Base-by-base conservation (phyloP, 169 alveolate species). In the Eimeria falciformis region DNA sequence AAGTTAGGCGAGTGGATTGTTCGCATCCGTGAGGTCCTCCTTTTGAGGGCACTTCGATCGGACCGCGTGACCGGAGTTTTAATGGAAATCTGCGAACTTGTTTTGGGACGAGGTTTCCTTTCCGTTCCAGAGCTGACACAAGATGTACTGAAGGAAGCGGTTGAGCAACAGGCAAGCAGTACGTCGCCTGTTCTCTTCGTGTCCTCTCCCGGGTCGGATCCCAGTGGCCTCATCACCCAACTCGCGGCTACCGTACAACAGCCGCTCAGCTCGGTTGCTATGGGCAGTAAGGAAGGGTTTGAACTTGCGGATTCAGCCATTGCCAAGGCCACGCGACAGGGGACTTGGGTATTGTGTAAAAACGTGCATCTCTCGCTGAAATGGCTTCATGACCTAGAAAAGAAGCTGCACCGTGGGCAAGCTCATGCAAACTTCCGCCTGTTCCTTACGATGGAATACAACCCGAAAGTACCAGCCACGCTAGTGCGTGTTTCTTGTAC, bases 201-300 rank as follows among this genome's bases (percentile, higher is more conserved):
- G 79, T 96, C 99, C 68, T 98, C 99, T 37, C 99, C 99, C 3
- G 99, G 99, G n/a, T 98, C 97, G 94, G 99, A 99, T 94, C 99
- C 99, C 18, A 96, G 99, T 40, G 96, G 96, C 58, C 98, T 97
- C 81, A 91, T 94, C 40, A 78, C 92, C 55, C 92, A 87, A 65
- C 94, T 98, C 73, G 98, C 99, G 5, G 97, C 96, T 91, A 98
- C 97, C 83, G 93, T 95, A 66, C 97, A 97, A 91, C 96, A 96
- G 84, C 95, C 96, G 47, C 90, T 97, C 73, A 95, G 95, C 56
- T 96, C 99, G 5, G 97, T 98, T 43, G 99, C 99, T 50, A 98
- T 99, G 97, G 99, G 99, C 53, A 96, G 99, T 29, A 98, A 98
- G 62, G 99, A 99, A 94, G 99, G 99, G 23, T 97, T 97, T 92